phyloP scores from a whole-genome alignment of 495 filamentous ascomycete genomes.

The Patellaria atrata region DNA sequence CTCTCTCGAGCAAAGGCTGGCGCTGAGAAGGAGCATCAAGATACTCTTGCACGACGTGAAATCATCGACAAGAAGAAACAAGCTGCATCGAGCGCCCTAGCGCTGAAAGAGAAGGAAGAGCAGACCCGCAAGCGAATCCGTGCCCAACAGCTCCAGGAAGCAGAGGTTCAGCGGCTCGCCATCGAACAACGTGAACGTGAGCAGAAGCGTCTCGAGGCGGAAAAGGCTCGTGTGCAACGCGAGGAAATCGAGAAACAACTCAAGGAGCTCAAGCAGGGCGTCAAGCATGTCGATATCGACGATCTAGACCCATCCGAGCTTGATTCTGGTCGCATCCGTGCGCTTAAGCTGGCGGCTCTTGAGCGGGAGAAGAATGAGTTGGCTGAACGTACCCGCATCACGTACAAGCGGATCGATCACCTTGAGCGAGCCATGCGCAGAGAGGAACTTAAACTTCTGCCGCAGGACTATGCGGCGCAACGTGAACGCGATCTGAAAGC shows the following conservation, averaged over 20 bases:
- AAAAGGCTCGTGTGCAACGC: constrained; percentile 80
- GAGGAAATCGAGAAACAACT: constrained; percentile 93
- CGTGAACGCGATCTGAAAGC: constrained; percentile 63
- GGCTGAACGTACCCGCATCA: constrained; percentile 74
- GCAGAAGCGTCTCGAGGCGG: constrained; percentile 71
- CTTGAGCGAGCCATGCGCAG: constrained; percentile 91
- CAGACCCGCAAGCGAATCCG: constrained; percentile 69
- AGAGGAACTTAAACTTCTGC: constrained; percentile 84
- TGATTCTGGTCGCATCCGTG: constrained; percentile 76
- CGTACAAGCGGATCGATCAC: constrained; percentile 93
- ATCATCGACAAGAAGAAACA: constrained; percentile 96
- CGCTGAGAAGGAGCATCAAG: constrained; percentile 78
- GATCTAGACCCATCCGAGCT: constrained; percentile 70
- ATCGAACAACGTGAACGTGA: constrained; percentile 88
- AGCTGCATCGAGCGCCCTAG: constrained; percentile 67
- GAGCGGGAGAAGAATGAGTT: constrained; percentile 96
- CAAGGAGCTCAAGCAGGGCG: constrained; percentile 72
- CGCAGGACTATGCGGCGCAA: constrained; percentile 74
- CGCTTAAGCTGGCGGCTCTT: constrained; percentile 85
- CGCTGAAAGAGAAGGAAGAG: constrained; percentile 82
- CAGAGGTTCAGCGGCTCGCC: constrained; percentile 70
- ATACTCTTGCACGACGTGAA: constrained; percentile 74
- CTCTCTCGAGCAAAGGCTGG: constrained; percentile 69
- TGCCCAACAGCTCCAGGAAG: constrained; percentile 72
- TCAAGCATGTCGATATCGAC: constrained; percentile 64